phyloP scores from a whole-genome alignment of 495 filamentous ascomycete genomes.

The Xylaria longipes region DNA sequence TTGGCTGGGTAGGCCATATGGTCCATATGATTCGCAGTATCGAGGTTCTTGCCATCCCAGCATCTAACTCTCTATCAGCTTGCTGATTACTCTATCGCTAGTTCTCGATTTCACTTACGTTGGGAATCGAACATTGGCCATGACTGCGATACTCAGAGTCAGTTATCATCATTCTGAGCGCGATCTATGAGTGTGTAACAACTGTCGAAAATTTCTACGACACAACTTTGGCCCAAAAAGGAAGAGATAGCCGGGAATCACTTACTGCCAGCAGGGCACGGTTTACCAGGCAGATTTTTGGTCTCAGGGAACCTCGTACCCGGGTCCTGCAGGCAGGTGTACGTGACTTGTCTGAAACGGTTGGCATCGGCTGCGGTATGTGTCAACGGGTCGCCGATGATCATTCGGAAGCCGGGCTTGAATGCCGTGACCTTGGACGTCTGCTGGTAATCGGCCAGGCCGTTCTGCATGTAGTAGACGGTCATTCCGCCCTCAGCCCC shows the following conservation, averaged over 20 bases:
- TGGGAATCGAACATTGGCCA: conserved; percentile 47
- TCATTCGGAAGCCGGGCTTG: conserved; percentile 44
- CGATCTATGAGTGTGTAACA: background rate
- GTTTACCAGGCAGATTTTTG: conserved; percentile 35
- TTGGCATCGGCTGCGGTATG: conserved; percentile 34
- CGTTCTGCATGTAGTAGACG: conserved; percentile 50
- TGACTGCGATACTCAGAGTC: conserved; percentile 28
- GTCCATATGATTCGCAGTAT: conserved; percentile 41
- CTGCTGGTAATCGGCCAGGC: conserved; percentile 38
- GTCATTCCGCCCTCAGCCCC: conserved; percentile 48
- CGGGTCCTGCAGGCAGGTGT: conserved; percentile 34
- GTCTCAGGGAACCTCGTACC: conserved; percentile 34
- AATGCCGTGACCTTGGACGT: conserved; percentile 48
- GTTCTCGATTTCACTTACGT: conserved; percentile 32
- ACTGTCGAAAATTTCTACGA: background rate
- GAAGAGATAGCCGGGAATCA: background rate
- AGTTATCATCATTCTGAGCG: background rate
- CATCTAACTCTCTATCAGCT: conserved; percentile 28
- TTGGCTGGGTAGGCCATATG: conserved; percentile 43
- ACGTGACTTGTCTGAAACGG: conserved; percentile 40
- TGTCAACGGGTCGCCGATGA: conserved; percentile 35
- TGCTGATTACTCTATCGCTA: background rate
- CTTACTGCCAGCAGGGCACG: conserved; percentile 30
- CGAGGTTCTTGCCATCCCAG: conserved; percentile 46
- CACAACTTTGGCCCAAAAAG: background rate